Conservation (phyloP, 441 rosid genomes). For the Pelargonium australe region DNA sequence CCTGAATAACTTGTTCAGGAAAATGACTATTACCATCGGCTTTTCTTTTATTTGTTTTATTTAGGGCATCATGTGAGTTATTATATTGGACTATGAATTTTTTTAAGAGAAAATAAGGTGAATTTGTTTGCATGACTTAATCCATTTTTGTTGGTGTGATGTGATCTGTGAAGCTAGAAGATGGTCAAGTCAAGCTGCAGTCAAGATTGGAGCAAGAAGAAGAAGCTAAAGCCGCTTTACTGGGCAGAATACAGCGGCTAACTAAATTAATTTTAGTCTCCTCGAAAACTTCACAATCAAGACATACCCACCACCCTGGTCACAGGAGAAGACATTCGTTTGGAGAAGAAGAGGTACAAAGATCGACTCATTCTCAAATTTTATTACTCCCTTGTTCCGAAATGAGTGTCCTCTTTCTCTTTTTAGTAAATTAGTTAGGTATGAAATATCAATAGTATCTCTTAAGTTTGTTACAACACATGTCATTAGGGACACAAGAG, state of each 20-base stretch:
- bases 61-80: neutral
- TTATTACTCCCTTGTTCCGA: no score
- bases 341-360: constrained; percentile 94
- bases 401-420: no score
- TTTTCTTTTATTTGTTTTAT: neutral
- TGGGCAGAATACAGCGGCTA: constrained; percentile 90
- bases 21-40: neutral
- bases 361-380: constrained; percentile 10
- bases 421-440: no score
- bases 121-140: constrained; percentile 21
- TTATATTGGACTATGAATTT: neutral
- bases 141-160: constrained; percentile 27
- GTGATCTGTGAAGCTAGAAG: constrained; percentile 69
- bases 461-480: no score
- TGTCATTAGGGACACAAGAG: no score
- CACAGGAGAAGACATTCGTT: constrained; percentile 96
- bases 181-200: constrained; percentile 93
- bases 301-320: constrained; percentile 58
- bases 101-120: neutral
- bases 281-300: constrained; percentile 71
- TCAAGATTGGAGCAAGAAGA: constrained; percentile 93
- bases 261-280: constrained; percentile 95
- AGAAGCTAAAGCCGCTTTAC: constrained; percentile 92
- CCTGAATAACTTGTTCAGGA: neutral
- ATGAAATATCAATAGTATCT: no score